These are phyloP conservation scores for Phytophthora constricta DNA, from an alignment of 352 stramenopile genomes.

Conservation along the genomic window DNA sequence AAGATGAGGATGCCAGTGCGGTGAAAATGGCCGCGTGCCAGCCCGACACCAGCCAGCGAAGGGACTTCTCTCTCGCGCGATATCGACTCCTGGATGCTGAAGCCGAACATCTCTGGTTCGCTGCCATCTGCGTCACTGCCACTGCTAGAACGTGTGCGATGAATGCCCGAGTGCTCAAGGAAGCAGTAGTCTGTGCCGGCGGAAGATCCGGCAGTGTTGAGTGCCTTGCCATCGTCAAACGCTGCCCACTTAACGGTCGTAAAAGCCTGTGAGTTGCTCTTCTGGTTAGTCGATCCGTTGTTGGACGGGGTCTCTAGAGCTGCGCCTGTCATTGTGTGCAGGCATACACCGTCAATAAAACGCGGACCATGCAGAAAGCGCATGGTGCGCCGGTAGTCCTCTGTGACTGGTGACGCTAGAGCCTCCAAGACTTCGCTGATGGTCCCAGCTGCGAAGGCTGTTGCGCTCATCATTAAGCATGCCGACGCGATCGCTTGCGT, in stretches of 20 bases:
- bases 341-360: constrained; percentile 68
- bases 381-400: constrained; percentile 77
- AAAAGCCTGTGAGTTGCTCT: constrained; percentile 48
- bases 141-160: constrained; percentile 6
- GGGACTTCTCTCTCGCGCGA: constrained; percentile 64
- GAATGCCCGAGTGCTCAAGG: constrained; percentile 73
- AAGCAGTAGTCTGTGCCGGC: constrained; percentile 79
- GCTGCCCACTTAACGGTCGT: constrained; percentile 81
- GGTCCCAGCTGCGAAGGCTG: constrained; percentile 55
- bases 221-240: constrained; percentile 57
- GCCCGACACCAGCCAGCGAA: constrained; percentile 57
- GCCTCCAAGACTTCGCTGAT: constrained; percentile 74
- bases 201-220: constrained; percentile 36
- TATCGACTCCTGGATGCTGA: constrained; percentile 76
- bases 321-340: constrained; percentile 54
- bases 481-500: constrained; percentile 27
- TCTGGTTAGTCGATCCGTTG: background rate
- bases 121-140: constrained; percentile 3
- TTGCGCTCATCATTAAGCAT: constrained; percentile 72
- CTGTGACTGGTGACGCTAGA: constrained; percentile 62
- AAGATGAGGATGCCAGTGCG: constrained; percentile 71
- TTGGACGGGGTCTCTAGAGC: background rate
- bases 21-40: constrained; percentile 61
- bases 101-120: constrained; percentile 51
- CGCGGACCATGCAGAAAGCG: constrained; percentile 60